A percentile compares a stretch with the other conserved stretches of the same genome.
Evolutionary conservation across 169 alveolate genomes (phyloP).

Genomic region (Nephromyces sp.): DNA sequence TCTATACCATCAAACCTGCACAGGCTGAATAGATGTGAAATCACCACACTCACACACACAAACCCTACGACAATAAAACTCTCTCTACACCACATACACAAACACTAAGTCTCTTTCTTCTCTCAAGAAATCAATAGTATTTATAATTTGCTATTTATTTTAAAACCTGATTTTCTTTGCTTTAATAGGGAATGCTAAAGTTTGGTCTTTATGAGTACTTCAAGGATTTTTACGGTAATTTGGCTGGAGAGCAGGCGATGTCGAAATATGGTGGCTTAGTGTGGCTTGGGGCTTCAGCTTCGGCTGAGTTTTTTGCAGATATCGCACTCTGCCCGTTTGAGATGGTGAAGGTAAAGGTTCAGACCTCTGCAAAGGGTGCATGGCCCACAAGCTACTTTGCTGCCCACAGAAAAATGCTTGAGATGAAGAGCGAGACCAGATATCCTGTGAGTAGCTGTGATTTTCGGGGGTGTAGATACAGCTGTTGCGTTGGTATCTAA

Average conservation of each 20-base stretch:
- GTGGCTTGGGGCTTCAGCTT: slow-evolving; percentile 92
- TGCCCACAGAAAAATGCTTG: slow-evolving; percentile 67
- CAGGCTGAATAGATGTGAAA: too few species aligned
- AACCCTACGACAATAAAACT: too few species aligned
- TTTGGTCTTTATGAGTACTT: slow-evolving; percentile 94
- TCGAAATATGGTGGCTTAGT: slow-evolving; percentile 69
- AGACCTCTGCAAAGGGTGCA: slow-evolving; percentile 64
- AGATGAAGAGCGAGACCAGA: slow-evolving; percentile 54
- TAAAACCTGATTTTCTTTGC: too few species aligned
- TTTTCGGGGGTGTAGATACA: too few species aligned
- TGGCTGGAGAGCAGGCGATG: slow-evolving; percentile 60
- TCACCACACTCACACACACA: too few species aligned
- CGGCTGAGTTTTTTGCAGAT: slow-evolving; percentile 97
- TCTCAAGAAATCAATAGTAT: too few species aligned
- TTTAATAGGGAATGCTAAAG: slow-evolving; percentile 95
- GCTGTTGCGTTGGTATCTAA: too few species aligned
- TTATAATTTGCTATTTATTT: too few species aligned
- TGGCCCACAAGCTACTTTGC: slow-evolving; percentile 67
- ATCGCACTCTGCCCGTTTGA: slow-evolving; percentile 92
- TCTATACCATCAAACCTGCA: too few species aligned
- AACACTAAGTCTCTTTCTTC: too few species aligned
- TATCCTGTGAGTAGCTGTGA: slow-evolving; percentile 73
- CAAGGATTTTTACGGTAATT: slow-evolving; percentile 82
- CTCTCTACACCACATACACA: too few species aligned
- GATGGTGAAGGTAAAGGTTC: slow-evolving; percentile 89